Evolutionary conservation across 352 stramenopile genomes (phyloP).

Genomic region (Peronosclerospora sorghi): DNA sequence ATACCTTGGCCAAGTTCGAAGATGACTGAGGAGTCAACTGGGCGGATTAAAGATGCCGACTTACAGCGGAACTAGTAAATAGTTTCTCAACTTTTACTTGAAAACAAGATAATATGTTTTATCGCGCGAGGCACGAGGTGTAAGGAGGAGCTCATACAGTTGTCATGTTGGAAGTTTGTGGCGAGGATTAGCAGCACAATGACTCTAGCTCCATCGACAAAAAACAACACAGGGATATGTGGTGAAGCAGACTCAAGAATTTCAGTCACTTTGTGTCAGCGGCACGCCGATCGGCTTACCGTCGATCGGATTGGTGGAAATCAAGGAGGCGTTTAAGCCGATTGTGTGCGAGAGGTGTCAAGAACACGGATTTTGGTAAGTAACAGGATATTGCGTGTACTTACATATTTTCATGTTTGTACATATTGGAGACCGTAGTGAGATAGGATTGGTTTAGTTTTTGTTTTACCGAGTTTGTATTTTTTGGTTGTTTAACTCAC

Average conservation of each 20-base stretch:
- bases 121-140: not conserved
- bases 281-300: no score
- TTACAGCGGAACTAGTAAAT: not conserved
- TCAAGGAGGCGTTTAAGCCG: no score
- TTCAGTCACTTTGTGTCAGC: no score
- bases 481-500: no score
- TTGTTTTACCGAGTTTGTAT: no score
- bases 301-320: no score
- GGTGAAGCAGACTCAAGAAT: no score
- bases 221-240: not conserved
- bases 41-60: not conserved
- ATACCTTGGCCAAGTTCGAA: not conserved
- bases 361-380: no score
- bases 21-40: not conserved
- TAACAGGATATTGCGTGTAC: constrained; percentile 3
- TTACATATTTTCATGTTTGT: no score
- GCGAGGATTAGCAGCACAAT: not conserved
- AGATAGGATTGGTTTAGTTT: no score
- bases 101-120: not conserved
- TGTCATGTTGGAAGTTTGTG: not conserved
- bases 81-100: not conserved
- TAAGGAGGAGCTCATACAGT: not conserved
- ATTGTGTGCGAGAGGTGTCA: no score
- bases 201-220: not conserved
- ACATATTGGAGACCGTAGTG: no score